Evolutionary conservation across 108 stramenopile genomes (phyloP), one percentile per base, ranked within the genome.

Genomic region (Schizochytrium sp.): DNA sequence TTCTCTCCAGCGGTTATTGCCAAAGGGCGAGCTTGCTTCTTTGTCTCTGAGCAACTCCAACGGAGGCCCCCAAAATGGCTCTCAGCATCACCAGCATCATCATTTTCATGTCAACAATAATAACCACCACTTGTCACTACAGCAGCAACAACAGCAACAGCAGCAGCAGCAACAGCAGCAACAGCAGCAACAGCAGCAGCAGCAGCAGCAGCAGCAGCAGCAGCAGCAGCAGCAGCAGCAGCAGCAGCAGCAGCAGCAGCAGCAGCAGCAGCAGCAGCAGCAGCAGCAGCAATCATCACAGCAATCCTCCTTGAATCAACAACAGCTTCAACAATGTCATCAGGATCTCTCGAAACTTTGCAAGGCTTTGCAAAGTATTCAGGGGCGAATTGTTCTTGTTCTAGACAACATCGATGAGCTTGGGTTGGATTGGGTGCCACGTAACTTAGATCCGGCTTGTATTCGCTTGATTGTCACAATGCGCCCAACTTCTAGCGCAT

Each of bases 141-240:
- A 60, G 64, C 64, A 69, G 64, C 19, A 1, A 44, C 64, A 69
- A 38, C 64, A 69, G 12, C 64, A 69, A 15, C 64, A 69, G 64
- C 64, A 69, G 64, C 0, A 38, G 3, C 19, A 12, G 64, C 42
- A 7, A 69, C 1, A 1, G 2, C 59, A 28, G 28, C 28, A 28
- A 28, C 28, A 28, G 28, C 28, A 28, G 28, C 28, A 28, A 0
- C 28, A 28, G 0, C 28, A 28, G 28, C 28, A 28, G 28, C 28
- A 28, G 28, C 28, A 28, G 28, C 28, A 58, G 13, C 57, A 58
- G 13, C 57, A 58, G 57, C 57, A 58, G 64, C 64, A 69, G 64
- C 19, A 1, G 3, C 64, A 69, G 1, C 64, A 69, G 12, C 64
- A 69, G 2, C 64, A 69, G 64, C 64, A 69, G 64, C 0, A 38